A percentile compares a stretch with the other conserved stretches of the same genome.
Conservation (phyloP, 2,329 filamentous ascomycete species). For the Fusarium graminum region DNA sequence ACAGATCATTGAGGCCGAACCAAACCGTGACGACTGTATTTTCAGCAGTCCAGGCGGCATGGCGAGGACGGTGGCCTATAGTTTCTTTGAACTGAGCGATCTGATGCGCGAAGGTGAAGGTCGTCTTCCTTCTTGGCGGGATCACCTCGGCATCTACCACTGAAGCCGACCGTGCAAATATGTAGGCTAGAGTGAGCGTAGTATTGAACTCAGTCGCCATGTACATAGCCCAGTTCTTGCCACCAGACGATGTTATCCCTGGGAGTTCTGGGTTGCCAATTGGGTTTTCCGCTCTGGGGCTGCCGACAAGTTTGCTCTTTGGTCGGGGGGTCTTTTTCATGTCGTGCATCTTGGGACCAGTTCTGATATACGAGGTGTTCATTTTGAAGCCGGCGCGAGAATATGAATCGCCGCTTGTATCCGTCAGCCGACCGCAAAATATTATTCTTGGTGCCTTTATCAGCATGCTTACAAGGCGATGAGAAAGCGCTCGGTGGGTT, state of each 20-base stretch:
- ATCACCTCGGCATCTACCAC: conserved; percentile 4
- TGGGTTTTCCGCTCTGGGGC: not conserved
- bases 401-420: conserved; percentile 11
- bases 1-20: conserved; percentile 11
- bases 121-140: not conserved
- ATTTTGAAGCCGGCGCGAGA: not conserved
- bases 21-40: conserved; percentile 6
- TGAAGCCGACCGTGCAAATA: conserved; percentile 3
- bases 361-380: conserved; percentile 7
- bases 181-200: conserved; percentile 15
- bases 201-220: conserved; percentile 10
- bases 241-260: conserved; percentile 10
- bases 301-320: not conserved
- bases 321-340: not conserved
- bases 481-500: not conserved
- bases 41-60: conserved; percentile 2
- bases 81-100: conserved; percentile 5
- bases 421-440: not conserved
- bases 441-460: not conserved
- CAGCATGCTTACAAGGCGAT: not conserved
- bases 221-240: not conserved
- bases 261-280: not conserved
- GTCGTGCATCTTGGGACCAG: not conserved
- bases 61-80: not conserved
- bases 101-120: conserved; percentile 4